phyloP scores from a whole-genome alignment of 768 basidiomycete species.

The Lyophyllum decastes region DNA sequence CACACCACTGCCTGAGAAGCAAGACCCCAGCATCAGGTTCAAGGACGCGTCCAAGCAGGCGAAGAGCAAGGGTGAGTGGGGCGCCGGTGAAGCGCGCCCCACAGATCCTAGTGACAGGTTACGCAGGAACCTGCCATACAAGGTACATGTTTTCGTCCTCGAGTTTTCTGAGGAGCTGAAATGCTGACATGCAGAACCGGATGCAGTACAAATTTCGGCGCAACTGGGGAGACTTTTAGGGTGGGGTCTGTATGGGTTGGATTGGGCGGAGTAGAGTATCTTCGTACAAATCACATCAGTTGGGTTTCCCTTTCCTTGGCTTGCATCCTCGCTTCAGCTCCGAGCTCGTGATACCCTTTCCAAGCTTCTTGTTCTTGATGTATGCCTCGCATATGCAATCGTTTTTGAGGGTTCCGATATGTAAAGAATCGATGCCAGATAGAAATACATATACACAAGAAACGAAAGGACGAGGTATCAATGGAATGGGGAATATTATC shows the following conservation, averaged over 20 bases:
- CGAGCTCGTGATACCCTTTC: neutral
- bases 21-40: conserved; percentile 66
- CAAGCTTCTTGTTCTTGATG: neutral
- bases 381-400: neutral
- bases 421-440: neutral
- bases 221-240: conserved; percentile 85
- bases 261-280: neutral
- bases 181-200: conserved; percentile 54
- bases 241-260: neutral
- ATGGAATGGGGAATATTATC: conserved; percentile 12
- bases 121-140: conserved; percentile 86
- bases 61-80: conserved; percentile 66
- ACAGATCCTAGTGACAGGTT: conserved; percentile 73
- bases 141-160: conserved; percentile 49
- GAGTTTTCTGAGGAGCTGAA: conserved; percentile 19
- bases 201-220: conserved; percentile 90
- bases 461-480: conserved; percentile 10
- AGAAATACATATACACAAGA: too few species aligned
- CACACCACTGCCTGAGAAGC: conserved; percentile 63
- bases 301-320: conserved; percentile 8
- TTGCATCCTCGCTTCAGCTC: neutral
- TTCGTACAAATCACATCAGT: neutral
- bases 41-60: conserved; percentile 55
- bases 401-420: neutral
- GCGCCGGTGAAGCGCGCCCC: conserved; percentile 68